A percentile compares a stretch with the other conserved stretches of the same genome.
These are phyloP conservation scores for Chlorella vulgaris DNA, from an alignment of 139 green algal species.

Conservation along the genomic window DNA sequence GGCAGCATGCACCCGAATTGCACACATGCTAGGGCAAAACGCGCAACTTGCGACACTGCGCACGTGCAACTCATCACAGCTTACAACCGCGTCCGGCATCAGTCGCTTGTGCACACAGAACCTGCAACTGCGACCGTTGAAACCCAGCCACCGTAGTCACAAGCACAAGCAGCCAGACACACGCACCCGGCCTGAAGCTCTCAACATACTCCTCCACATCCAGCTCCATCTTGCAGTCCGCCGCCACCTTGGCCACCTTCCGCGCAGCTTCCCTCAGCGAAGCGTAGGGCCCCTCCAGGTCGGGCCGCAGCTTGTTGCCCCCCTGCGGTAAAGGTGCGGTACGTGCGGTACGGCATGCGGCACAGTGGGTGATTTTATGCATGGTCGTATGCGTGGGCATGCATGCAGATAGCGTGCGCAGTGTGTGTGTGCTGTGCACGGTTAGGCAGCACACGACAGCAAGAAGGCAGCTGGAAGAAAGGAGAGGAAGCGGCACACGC, in stretches of 20 bases:
- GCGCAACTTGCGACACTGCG: neutral
- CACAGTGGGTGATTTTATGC: too few relatives aligned
- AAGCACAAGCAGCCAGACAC: neutral
- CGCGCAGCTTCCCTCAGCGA: slow-evolving; percentile 68
- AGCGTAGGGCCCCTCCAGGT: slow-evolving; percentile 52
- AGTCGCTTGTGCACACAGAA: too few relatives aligned
- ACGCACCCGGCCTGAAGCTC: slow-evolving; percentile 58
- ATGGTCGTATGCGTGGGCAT: too few relatives aligned
- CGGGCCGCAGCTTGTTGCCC: slow-evolving; percentile 54
- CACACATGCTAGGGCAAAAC: neutral
- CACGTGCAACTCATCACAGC: too few relatives aligned
- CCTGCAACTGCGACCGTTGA: too few relatives aligned
- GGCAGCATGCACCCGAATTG: too few relatives aligned
- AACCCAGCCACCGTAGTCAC: neutral
- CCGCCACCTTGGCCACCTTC: slow-evolving; percentile 51
- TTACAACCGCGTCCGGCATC: too few relatives aligned
- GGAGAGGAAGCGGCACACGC: neutral
- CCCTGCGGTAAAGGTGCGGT: slow-evolving; percentile 1
- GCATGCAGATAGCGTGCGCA: neutral
- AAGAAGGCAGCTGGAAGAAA: neutral
- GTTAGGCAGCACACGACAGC: too few relatives aligned
- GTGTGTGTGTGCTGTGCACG: neutral
- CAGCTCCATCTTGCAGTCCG: slow-evolving; percentile 60
- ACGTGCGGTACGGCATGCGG: too few relatives aligned
- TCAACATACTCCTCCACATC: slow-evolving; percentile 75